Base-by-base conservation (phyloP, 192 early-diverging fungal species). In the Coemansia sp. region DNA sequence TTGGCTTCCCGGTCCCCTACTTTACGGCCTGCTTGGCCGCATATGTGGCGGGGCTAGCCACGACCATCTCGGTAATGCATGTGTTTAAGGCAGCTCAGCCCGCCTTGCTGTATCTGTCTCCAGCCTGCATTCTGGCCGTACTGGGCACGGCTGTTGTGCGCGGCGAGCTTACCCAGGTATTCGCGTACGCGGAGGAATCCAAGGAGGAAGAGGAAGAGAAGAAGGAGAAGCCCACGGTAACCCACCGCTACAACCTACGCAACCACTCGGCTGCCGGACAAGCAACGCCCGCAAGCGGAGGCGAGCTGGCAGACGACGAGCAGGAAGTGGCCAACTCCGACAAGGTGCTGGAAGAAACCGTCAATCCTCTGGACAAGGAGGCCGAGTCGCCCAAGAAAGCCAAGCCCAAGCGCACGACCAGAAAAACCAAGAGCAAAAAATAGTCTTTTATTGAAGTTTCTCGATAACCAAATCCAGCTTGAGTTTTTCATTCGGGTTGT, bases 21-120 rank as follows among this genome's bases (percentile, higher is more conserved):
- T 98, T 98, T 65, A 84, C 76, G 18, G 67, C 85, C n/a, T 87
- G 87, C 64, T 82, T 92, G 50, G 71, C 85, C 4, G 85, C 87
- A 7, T 98, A 98, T 50, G 69, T 89, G 39, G 39, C 84, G 11
- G 96, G 96, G 6, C 80, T 98, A 46, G 80, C 84, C 1, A 93
- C 90, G 6, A 96, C 96, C 6, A 88, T 98, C 37, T 75, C 80
- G 11, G 91, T 98, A 11, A 94, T 98, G 93, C 94, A 98, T 64
- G 82, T 82, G 18, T 98, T 97, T 82, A 82, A 94, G 68, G 89
- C 92, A 11, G 96, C 94, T 5, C 96, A 98, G 82, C 96, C 96
- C 4, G 96, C 96, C 6, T 79, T 98, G 8, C 80, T 98, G 41
- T 98, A 98, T 58, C 84, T 98, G 40, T 97, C 94, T 2, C 96